These are phyloP conservation scores for Eleusine coracana DNA, from an alignment of 176 grass and related monocot genomes.

Conservation along the genomic window DNA sequence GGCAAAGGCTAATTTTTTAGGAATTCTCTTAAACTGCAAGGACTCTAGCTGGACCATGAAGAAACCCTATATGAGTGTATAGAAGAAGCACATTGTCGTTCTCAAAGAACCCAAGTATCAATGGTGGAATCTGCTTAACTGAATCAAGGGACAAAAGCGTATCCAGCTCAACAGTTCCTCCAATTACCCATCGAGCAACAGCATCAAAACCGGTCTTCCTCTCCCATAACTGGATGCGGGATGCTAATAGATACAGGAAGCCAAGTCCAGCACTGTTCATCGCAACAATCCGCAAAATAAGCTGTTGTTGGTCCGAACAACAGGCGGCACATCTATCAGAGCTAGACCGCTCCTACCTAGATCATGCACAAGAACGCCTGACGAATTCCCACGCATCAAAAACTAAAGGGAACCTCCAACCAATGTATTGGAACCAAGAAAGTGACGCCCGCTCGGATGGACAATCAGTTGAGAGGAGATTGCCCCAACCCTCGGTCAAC, in stretches of 20 bases:
- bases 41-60: not conserved
- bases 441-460: not conserved
- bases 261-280: not conserved
- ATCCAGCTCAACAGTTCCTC: not conserved
- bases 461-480: not conserved
- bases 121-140: not conserved
- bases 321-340: not conserved
- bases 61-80: not conserved
- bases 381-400: not conserved
- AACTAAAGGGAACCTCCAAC: not conserved
- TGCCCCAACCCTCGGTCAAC: not conserved
- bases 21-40: not conserved
- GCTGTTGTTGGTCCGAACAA: too few relatives aligned
- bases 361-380: not conserved
- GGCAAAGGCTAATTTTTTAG: not conserved
- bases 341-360: not conserved
- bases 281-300: too few relatives aligned
- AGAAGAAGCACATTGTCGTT: not conserved
- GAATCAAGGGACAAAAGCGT: not conserved
- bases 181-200: not conserved
- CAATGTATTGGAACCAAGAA: not conserved
- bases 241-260: not conserved
- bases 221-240: not conserved
- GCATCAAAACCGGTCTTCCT: not conserved
- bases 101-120: not conserved